Evolutionary conservation across 176 grass and related monocot species (phyloP).

Genomic region (Musa itinerans): DNA sequence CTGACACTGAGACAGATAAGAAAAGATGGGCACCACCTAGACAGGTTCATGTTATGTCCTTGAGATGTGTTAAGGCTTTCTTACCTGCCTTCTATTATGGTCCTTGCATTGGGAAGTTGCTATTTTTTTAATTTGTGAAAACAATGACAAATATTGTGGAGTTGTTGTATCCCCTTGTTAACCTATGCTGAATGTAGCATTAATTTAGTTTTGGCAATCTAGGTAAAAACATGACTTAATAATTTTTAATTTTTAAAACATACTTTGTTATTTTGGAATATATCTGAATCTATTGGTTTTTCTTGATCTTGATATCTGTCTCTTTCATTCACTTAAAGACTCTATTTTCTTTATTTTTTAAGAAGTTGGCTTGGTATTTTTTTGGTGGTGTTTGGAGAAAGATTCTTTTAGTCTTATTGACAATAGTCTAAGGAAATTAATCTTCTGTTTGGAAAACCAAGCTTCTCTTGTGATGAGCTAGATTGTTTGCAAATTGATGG

Average conservation of each 20-base stretch:
- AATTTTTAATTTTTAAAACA: too few species aligned
- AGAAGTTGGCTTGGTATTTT: too few species aligned
- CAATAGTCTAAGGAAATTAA: background rate
- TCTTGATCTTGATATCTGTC: too few species aligned
- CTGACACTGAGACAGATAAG: constrained; percentile 62
- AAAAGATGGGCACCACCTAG: constrained; percentile 68
- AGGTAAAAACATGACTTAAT: too few species aligned
- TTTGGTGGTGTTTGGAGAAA: background rate
- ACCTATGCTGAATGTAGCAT: too few species aligned
- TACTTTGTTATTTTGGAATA: too few species aligned
- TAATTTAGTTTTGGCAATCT: too few species aligned
- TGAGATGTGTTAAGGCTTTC: background rate
- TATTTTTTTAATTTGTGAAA: background rate
- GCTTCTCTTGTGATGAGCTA: background rate
- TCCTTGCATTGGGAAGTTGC: background rate
- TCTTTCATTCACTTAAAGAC: too few species aligned
- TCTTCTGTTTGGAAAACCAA: background rate
- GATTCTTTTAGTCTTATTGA: background rate
- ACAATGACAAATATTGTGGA: background rate
- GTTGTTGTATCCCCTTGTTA: too few species aligned
- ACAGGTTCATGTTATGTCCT: constrained; percentile 35
- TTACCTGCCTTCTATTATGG: background rate
- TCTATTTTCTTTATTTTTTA: too few species aligned
- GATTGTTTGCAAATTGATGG: background rate
- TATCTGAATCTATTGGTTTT: too few species aligned